These are phyloP conservation scores for Sphagnum tenellum DNA, from an alignment of 225 moss, liverwort and hornwort genomes.

Conservation along the genomic window DNA sequence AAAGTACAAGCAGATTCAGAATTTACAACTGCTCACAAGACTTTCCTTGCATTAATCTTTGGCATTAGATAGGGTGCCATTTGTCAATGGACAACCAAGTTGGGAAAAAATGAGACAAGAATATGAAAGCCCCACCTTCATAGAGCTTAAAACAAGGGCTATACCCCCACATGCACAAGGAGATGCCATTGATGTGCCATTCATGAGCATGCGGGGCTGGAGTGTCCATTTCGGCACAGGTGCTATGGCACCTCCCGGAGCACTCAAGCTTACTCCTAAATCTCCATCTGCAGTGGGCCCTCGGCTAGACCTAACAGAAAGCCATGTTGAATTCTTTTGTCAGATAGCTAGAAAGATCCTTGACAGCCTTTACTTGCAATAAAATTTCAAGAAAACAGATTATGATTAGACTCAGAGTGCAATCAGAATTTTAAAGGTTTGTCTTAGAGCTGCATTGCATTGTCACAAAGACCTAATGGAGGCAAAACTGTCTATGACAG, in stretches of 20 bases:
- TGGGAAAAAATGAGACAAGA: too few relatives aligned
- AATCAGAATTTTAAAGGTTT: not conserved
- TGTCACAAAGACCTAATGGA: too few relatives aligned
- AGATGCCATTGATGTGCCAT: conserved; percentile 98
- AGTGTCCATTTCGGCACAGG: conserved; percentile 99
- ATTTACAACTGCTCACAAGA: too few relatives aligned
- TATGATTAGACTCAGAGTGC: not conserved
- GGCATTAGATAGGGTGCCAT: too few relatives aligned
- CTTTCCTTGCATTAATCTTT: too few relatives aligned
- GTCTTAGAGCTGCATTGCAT: too few relatives aligned
- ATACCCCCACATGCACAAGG: conserved; percentile 98
- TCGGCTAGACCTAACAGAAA: conserved; percentile 73
- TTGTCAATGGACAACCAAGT: too few relatives aligned
- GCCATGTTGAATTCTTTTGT: not conserved
- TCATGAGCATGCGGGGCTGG: conserved; percentile 98
- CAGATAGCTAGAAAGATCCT: not conserved
- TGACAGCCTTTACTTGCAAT: too few relatives aligned
- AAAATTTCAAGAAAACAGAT: not conserved
- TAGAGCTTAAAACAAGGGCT: conserved; percentile 77
- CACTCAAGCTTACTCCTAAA: conserved; percentile 83
- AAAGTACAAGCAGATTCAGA: too few relatives aligned
- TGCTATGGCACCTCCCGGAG: conserved; percentile 91
- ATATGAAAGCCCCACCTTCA: conserved; percentile 44
- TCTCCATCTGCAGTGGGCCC: conserved; percentile 97
- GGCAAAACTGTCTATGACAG: too few relatives aligned